Evolutionary conservation across 2,329 filamentous ascomycete genomes (phyloP).

Genomic region (Coniochaeta hoffmannii): DNA sequence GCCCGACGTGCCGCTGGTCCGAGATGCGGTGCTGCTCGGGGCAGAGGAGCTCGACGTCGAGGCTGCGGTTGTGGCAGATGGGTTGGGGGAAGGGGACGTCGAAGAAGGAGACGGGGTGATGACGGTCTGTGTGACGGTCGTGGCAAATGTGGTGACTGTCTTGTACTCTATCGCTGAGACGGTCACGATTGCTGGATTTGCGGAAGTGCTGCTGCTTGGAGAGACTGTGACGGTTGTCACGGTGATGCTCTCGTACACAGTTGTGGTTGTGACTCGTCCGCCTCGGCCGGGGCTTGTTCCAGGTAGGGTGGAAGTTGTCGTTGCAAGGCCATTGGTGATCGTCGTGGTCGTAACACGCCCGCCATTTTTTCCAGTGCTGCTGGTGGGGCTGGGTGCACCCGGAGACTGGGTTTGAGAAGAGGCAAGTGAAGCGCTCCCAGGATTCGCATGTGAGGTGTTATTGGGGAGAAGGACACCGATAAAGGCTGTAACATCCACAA

Average conservation of each 20-base stretch:
- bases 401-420: background rate
- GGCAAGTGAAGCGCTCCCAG: no score
- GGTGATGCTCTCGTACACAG: background rate
- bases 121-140: constrained; percentile 26
- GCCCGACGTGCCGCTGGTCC: background rate
- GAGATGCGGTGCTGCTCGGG: background rate
- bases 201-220: background rate
- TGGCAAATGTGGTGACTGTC: constrained; percentile 29
- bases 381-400: background rate
- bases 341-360: background rate
- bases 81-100: constrained; percentile 23
- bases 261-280: background rate
- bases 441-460: no score
- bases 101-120: background rate
- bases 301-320: background rate
- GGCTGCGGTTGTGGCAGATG: background rate
- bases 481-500: constrained; percentile 28
- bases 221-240: background rate
- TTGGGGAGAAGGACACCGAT: background rate
- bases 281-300: constrained; percentile 10
- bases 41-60: constrained; percentile 4
- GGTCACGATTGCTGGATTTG: background rate
- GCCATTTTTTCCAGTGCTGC: background rate
- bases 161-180: constrained; percentile 24
- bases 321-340: background rate